phyloP scores from a whole-genome alignment of 352 stramenopile species.

The Lagenidium sp. region DNA sequence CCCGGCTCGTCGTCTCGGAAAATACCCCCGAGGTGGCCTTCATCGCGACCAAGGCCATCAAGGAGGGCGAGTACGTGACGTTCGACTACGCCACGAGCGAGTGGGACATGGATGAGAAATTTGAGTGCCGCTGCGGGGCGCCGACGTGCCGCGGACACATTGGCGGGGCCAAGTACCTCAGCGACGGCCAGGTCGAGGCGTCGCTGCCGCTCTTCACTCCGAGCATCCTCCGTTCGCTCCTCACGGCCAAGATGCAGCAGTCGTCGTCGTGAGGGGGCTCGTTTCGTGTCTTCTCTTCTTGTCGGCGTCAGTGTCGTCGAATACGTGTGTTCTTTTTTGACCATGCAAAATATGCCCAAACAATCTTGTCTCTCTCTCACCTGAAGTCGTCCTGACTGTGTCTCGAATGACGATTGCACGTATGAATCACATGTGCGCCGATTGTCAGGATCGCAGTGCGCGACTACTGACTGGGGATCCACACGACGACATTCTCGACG shows the following conservation, averaged over 20 bases:
- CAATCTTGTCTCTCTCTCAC: too few species aligned
- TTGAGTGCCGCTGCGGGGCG: conserved; percentile 72
- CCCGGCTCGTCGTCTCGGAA: conserved; percentile 68
- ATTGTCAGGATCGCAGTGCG: too few species aligned
- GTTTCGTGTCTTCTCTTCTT: too few species aligned
- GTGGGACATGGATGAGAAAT: conserved; percentile 91
- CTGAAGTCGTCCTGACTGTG: too few species aligned
- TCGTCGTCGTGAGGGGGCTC: too few species aligned
- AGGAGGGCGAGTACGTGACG: conserved; percentile 61
- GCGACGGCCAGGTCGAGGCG: conserved; percentile 32
- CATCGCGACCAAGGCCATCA: conserved; percentile 66
- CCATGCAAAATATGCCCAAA: too few species aligned
- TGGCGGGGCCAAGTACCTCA: conserved; percentile 74
- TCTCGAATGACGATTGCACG: too few species aligned
- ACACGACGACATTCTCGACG: too few species aligned
- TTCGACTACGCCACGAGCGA: conserved; percentile 89
- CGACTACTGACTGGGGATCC: too few species aligned
- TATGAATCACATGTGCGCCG: too few species aligned
- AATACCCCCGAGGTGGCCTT: conserved; percentile 64
- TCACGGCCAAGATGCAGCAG: conserved; percentile 38
- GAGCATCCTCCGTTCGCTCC: conserved; percentile 56
- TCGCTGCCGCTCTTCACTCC: conserved; percentile 63
- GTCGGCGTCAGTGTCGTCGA: too few species aligned
- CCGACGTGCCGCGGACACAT: conserved; percentile 56
- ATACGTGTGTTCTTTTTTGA: too few species aligned